A percentile compares a stretch with the other conserved stretches of the same genome.
Conservation (phyloP, 495 filamentous ascomycete species). For the Cercophora samala region DNA sequence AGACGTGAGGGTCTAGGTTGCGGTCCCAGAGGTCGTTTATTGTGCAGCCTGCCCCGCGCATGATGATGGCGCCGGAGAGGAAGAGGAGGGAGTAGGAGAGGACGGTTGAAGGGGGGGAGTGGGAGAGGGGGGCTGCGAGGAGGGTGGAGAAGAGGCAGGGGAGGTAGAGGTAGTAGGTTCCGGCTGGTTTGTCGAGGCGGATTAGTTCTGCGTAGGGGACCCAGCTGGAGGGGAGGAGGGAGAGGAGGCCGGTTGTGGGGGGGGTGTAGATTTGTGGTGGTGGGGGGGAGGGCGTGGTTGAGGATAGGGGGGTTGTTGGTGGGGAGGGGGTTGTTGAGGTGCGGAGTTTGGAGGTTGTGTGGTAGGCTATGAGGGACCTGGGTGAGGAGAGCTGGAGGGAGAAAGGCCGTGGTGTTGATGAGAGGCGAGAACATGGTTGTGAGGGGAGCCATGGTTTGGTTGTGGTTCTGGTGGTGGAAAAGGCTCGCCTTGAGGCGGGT, state of each 20-base stretch:
- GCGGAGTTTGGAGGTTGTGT: constrained; percentile 24
- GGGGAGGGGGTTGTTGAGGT: constrained; percentile 12
- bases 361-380: constrained; percentile 21
- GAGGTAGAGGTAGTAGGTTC: constrained; percentile 93
- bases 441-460: constrained; percentile 6
- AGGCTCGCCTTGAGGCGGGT: constrained; percentile 14
- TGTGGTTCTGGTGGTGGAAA: constrained; percentile 14
- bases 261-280: constrained; percentile 51
- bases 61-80: constrained; percentile 82
- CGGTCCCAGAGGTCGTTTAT: constrained; percentile 98
- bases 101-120: constrained; percentile 55
- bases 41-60: constrained; percentile 96
- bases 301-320: constrained; percentile 15
- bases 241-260: constrained; percentile 73
- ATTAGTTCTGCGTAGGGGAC: constrained; percentile 92
- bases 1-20: constrained; percentile 86
- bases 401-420: constrained; percentile 15
- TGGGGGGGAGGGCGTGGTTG: constrained; percentile 12
- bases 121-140: constrained; percentile 57
- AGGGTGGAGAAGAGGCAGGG: constrained; percentile 91
- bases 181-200: constrained; percentile 89
- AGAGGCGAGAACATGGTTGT: constrained; percentile 12
- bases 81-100: constrained; percentile 70
- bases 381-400: constrained; percentile 10
- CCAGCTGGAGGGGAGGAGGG: constrained; percentile 68